Evolutionary conservation across 768 basidiomycete genomes (phyloP).

Genomic region (Amanita polypyramis): DNA sequence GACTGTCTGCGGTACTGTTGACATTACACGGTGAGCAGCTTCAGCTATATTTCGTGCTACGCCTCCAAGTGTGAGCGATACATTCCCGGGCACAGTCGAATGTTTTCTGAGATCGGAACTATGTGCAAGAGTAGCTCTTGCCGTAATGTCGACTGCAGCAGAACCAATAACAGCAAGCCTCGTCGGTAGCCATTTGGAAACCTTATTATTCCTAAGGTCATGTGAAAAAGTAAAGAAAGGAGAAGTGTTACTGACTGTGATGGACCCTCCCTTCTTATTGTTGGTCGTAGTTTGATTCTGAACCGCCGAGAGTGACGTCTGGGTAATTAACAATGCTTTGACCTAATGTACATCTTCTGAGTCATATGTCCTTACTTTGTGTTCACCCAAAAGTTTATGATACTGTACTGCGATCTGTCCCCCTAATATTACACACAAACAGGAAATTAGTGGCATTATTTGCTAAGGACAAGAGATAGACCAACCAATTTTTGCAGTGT

Average conservation of each 20-base stretch:
- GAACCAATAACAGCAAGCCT: slow-evolving; percentile 71
- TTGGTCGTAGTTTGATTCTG: not conserved
- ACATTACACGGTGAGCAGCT: slow-evolving; percentile 62
- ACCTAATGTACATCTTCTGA: not conserved
- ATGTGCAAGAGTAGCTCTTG: slow-evolving; percentile 28
- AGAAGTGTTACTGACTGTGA: not conserved
- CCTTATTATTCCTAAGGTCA: not conserved
- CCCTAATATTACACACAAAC: slow-evolving; percentile 35
- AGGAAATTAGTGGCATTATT: not conserved
- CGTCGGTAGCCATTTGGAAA: slow-evolving; percentile 21
- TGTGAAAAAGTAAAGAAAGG: not conserved
- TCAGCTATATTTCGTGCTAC: slow-evolving; percentile 96
- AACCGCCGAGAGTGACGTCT: not conserved
- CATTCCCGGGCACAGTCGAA: slow-evolving; percentile 74
- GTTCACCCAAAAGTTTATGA: slow-evolving; percentile 33
- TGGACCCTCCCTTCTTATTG: not conserved
- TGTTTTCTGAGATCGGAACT: slow-evolving; percentile 28
- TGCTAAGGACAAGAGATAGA: slow-evolving; percentile 7
- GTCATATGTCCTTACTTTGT: slow-evolving; percentile 21
- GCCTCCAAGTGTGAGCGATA: slow-evolving; percentile 71
- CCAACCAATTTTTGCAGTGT: slow-evolving; percentile 77
- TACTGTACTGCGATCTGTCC: slow-evolving; percentile 74
- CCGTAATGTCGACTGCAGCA: slow-evolving; percentile 84
- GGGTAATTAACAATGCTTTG: not conserved
- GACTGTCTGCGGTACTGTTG: slow-evolving; percentile 21